These are phyloP conservation scores for Capsella rubella DNA, from an alignment of 441 rosid genomes.

Conservation along the genomic window DNA sequence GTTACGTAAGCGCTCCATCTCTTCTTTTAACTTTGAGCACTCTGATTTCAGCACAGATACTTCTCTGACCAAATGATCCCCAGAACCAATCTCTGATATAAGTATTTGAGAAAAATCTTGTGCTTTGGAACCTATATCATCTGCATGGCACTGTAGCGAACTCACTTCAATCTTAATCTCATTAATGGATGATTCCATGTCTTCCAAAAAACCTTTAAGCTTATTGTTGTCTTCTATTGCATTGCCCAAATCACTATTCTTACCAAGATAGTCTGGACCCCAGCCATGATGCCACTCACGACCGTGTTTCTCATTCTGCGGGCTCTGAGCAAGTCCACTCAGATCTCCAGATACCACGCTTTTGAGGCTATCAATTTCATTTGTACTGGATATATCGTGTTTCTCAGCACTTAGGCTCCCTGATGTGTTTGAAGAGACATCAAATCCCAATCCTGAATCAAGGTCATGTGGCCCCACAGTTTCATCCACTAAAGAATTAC, in stretches of 20 bases:
- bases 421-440: slow-evolving; percentile 93
- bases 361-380: slow-evolving; percentile 85
- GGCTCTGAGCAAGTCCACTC: slow-evolving; percentile 73
- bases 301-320: slow-evolving; percentile 64
- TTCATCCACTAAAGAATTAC: slow-evolving; percentile 58
- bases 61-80: slow-evolving; percentile 79
- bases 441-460: slow-evolving; percentile 79
- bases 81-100: slow-evolving; percentile 84
- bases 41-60: slow-evolving; percentile 81
- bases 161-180: slow-evolving; percentile 82
- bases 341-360: slow-evolving; percentile 83
- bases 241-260: slow-evolving; percentile 63
- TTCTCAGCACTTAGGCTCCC: slow-evolving; percentile 86
- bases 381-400: slow-evolving; percentile 78
- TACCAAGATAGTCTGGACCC: slow-evolving; percentile 76
- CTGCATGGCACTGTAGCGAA: slow-evolving; percentile 75
- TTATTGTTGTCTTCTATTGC: slow-evolving; percentile 78
- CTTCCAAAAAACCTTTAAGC: slow-evolving; percentile 86
- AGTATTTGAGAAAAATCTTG: slow-evolving; percentile 77
- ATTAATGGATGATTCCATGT: slow-evolving; percentile 76
- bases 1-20: slow-evolving; percentile 61
- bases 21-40: slow-evolving; percentile 77
- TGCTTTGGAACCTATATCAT: slow-evolving; percentile 77
- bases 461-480: slow-evolving; percentile 55
- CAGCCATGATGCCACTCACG: slow-evolving; percentile 69